These are phyloP conservation scores for Bretschneidera sinensis DNA, from an alignment of 345 rosid species.

Conservation along the genomic window DNA sequence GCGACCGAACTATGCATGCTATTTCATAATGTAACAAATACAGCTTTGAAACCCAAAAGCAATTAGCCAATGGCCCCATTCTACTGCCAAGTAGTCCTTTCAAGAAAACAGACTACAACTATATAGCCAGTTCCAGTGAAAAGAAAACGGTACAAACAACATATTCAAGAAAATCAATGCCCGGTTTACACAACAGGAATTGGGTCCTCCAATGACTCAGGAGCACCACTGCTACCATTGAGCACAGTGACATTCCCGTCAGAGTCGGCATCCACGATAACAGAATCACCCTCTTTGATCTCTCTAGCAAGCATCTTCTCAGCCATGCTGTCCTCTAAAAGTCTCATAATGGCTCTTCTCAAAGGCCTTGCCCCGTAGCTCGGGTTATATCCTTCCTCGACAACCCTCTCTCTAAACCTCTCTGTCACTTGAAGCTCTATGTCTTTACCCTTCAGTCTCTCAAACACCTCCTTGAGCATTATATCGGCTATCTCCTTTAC, in stretches of 20 bases:
- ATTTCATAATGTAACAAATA: neutral
- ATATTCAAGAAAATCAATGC: slow-evolving; percentile 10
- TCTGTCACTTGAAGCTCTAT: slow-evolving; percentile 95
- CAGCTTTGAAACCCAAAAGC: slow-evolving; percentile 15
- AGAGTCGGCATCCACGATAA: slow-evolving; percentile 77
- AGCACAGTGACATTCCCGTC: slow-evolving; percentile 86
- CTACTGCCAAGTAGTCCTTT: slow-evolving; percentile 20
- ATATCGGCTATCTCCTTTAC: slow-evolving; percentile 92
- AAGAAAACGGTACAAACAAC: slow-evolving; percentile 28
- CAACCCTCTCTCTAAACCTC: slow-evolving; percentile 87
- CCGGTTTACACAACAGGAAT: slow-evolving; percentile 39
- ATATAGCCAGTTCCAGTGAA: slow-evolving; percentile 20
- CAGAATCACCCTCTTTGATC: slow-evolving; percentile 90
- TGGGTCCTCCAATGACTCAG: slow-evolving; percentile 52
- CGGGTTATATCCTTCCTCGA: slow-evolving; percentile 92
- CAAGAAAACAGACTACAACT: slow-evolving; percentile 22
- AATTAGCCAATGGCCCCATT: slow-evolving; percentile 11
- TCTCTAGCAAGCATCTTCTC: slow-evolving; percentile 97
- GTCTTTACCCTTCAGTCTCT: slow-evolving; percentile 63
- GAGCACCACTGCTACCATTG: slow-evolving; percentile 63
- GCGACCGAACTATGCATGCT: neutral
- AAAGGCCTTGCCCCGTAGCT: slow-evolving; percentile 97
- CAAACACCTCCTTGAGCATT: slow-evolving; percentile 88
- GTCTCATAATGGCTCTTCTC: slow-evolving; percentile 93
- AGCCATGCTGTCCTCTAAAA: slow-evolving; percentile 95